These are phyloP conservation scores for Penicillium griseofulvum DNA, from an alignment of 2,329 filamentous ascomycete species.

Conservation along the genomic window DNA sequence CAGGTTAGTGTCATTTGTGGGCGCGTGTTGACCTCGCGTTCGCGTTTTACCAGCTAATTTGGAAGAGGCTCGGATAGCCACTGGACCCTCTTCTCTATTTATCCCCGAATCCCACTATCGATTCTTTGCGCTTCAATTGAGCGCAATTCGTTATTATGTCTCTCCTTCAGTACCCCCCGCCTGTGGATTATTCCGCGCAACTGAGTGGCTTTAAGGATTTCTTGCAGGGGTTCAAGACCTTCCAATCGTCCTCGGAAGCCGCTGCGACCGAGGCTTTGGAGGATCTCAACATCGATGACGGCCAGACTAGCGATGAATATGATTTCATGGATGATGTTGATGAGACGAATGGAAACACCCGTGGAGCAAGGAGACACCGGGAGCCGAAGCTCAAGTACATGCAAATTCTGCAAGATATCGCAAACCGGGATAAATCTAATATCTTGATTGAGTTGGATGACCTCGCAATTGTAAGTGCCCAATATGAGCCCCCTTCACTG, in stretches of 20 bases:
- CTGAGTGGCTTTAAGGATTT: constrained; percentile 81
- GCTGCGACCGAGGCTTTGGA: constrained; percentile 78
- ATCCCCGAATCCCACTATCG: constrained; percentile 18
- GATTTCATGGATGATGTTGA: constrained; percentile 87
- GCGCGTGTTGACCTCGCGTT: constrained; percentile 16
- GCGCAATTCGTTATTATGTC: constrained; percentile 60
- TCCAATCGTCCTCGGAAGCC: constrained; percentile 60
- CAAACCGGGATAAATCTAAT: constrained; percentile 74
- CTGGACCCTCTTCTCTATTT: constrained; percentile 14
- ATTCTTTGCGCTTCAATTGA: constrained; percentile 23
- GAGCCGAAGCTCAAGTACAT: constrained; percentile 80
- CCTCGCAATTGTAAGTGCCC: constrained; percentile 64
- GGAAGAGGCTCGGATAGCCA: constrained; percentile 13
- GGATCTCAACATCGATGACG: constrained; percentile 80
- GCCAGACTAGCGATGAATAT: constrained; percentile 84
- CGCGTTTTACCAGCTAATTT: constrained; percentile 11
- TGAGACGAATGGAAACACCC: constrained; percentile 47
- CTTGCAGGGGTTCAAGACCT: constrained; percentile 77
- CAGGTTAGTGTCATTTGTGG: constrained; percentile 7
- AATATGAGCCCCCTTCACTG: not conserved
- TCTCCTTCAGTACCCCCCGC: constrained; percentile 73
- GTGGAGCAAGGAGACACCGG: constrained; percentile 51
- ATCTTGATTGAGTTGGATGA: constrained; percentile 89
- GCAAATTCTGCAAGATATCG: constrained; percentile 79
- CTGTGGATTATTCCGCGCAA: constrained; percentile 85